Evolutionary conservation across 2,329 filamentous ascomycete species (phyloP).

Genomic region (Penicillium sp.): DNA sequence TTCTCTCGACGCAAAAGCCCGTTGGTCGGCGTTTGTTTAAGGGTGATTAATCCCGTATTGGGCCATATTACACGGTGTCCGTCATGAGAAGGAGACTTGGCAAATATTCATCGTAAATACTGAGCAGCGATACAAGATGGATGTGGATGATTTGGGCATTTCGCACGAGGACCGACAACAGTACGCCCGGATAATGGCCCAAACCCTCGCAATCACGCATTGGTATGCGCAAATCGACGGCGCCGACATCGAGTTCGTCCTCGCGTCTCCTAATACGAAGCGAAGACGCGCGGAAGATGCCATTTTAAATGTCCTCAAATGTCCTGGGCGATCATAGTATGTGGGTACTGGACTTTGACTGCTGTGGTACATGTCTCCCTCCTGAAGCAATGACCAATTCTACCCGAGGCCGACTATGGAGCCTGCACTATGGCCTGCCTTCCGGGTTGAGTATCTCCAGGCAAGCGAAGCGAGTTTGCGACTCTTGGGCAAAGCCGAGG

Average conservation of each 20-base stretch:
- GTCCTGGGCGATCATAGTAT: constrained; percentile 38
- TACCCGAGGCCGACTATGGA: constrained; percentile 46
- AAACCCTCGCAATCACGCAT: constrained; percentile 53
- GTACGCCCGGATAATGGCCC: constrained; percentile 52
- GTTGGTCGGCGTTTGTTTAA: too few species aligned
- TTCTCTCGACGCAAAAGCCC: too few species aligned
- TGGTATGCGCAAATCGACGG: constrained; percentile 54
- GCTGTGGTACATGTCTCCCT: constrained; percentile 43
- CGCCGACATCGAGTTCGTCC: constrained; percentile 59
- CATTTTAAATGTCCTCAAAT: constrained; percentile 24
- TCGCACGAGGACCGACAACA: constrained; percentile 15
- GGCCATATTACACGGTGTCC: too few species aligned
- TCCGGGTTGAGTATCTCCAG: constrained; percentile 29
- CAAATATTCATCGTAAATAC: too few species aligned
- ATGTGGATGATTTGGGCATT: constrained; percentile 48
- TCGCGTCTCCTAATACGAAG: constrained; percentile 30
- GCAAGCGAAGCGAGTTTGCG: constrained; percentile 5
- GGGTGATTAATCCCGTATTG: too few species aligned
- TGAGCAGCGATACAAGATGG: constrained; percentile 46
- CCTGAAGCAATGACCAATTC: constrained; percentile 55
- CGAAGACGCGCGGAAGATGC: background rate
- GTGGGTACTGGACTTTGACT: constrained; percentile 55
- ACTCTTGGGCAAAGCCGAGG: background rate
- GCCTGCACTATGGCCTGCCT: constrained; percentile 26
- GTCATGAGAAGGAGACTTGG: too few species aligned